Evolutionary conservation across 2,329 filamentous ascomycete genomes (phyloP).

Genomic region (Aureobasidium mangrovei): DNA sequence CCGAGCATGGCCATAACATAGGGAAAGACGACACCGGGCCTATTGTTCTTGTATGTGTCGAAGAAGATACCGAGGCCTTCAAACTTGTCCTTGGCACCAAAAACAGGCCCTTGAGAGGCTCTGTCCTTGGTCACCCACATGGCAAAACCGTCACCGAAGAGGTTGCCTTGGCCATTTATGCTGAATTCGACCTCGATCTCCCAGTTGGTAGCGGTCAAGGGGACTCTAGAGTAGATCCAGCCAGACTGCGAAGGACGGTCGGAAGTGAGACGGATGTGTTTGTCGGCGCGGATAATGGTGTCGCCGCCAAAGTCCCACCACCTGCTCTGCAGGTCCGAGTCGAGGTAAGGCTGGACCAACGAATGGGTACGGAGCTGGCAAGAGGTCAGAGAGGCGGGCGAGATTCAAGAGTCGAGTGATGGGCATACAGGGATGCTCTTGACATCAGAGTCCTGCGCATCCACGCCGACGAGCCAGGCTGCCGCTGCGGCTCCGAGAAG

Average conservation of each 20-base stretch:
- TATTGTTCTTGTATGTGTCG: slow-evolving; percentile 99
- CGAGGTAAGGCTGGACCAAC: slow-evolving; percentile 71
- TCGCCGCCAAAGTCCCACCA: slow-evolving; percentile 99
- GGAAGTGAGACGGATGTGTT: slow-evolving; percentile 84
- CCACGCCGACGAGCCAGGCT: slow-evolving; percentile 21
- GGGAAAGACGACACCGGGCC: slow-evolving; percentile 88
- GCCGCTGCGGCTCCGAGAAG: slow-evolving; percentile 22
- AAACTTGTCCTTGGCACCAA: slow-evolving; percentile 79
- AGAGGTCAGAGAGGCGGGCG: neutral
- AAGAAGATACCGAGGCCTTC: slow-evolving; percentile 93
- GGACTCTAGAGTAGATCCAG: slow-evolving; percentile 89
- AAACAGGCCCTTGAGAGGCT: slow-evolving; percentile 69
- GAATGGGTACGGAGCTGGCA: slow-evolving; percentile 27
- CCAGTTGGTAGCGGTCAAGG: slow-evolving; percentile 96
- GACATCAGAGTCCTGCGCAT: slow-evolving; percentile 24
- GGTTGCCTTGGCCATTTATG: slow-evolving; percentile 77
- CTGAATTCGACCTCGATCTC: slow-evolving; percentile 95
- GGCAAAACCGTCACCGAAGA: slow-evolving; percentile 93
- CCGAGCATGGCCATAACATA: slow-evolving; percentile 98
- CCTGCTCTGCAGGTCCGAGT: slow-evolving; percentile 94
- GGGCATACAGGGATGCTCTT: slow-evolving; percentile 24
- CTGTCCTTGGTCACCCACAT: slow-evolving; percentile 97
- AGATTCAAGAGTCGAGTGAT: neutral
- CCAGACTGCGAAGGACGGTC: slow-evolving; percentile 85
- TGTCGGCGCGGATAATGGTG: slow-evolving; percentile 68